These are phyloP conservation scores for Oryza punctata DNA, from an alignment of 176 grass and related monocot species.

Conservation along the genomic window DNA sequence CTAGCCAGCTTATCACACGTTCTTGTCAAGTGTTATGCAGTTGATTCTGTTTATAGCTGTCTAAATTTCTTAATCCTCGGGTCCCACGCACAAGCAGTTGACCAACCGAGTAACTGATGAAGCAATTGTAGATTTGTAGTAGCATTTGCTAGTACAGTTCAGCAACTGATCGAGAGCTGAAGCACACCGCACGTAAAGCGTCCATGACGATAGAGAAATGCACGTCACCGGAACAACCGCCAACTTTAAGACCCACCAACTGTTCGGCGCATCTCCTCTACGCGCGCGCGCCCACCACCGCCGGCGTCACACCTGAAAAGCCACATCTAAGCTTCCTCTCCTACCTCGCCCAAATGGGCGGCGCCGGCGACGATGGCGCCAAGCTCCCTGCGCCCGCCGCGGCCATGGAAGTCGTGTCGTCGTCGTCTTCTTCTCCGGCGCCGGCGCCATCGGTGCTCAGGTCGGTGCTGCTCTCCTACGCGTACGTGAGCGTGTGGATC, in stretches of 20 bases:
- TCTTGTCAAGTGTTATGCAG: not conserved
- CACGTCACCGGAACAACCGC: not conserved
- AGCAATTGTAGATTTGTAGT: too few species aligned
- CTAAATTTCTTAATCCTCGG: not conserved
- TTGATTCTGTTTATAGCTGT: not conserved
- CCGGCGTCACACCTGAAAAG: not conserved
- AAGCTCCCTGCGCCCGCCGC: not conserved
- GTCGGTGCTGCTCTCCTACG: conserved; percentile 73
- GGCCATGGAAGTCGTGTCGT: conserved; percentile 30
- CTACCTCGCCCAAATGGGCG: conserved; percentile 19
- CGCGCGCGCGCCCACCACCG: not conserved
- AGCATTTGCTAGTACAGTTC: not conserved
- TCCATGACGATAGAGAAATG: not conserved
- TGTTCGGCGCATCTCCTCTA: not conserved
- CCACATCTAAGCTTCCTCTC: not conserved
- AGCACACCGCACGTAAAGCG: not conserved
- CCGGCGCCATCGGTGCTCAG: conserved; percentile 37
- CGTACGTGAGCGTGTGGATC: conserved; percentile 84
- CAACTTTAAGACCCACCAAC: not conserved
- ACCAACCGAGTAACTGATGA: not conserved
- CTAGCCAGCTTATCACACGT: not conserved
- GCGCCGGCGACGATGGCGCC: not conserved
- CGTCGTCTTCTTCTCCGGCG: conserved; percentile 1
- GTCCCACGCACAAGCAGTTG: not conserved
- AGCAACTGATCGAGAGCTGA: not conserved